Percentiles rank a stretch among this genome's conserved stretches.
Conservation (phyloP, 164 flowering plant species). For the Buxus sempervirens region DNA sequence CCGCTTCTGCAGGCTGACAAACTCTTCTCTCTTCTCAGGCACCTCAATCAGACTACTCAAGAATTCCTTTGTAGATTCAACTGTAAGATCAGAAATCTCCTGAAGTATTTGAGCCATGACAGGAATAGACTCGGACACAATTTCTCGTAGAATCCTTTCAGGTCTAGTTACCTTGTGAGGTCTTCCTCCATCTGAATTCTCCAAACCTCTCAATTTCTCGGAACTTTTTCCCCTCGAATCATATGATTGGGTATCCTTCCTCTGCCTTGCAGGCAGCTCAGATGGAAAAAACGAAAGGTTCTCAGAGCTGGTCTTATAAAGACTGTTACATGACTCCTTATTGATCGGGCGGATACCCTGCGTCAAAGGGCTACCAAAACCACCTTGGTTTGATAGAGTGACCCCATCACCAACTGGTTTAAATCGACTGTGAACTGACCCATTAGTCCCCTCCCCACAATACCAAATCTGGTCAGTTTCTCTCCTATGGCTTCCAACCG, state of each 20-base stretch:
- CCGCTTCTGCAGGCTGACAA: slow-evolving; percentile 48
- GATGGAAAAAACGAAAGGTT: slow-evolving; percentile 78
- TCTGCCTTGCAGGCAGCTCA: slow-evolving; percentile 80
- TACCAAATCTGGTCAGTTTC: slow-evolving; percentile 83
- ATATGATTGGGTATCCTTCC: slow-evolving; percentile 41
- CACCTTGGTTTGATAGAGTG: slow-evolving; percentile 48
- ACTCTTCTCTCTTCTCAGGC: slow-evolving; percentile 63
- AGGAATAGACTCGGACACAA: slow-evolving; percentile 61
- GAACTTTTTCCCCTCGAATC: slow-evolving; percentile 57
- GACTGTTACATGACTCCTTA: slow-evolving; percentile 44
- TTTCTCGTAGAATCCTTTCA: slow-evolving; percentile 59
- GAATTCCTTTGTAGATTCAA: slow-evolving; percentile 56
- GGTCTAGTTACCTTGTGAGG: slow-evolving; percentile 44
- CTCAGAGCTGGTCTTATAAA: slow-evolving; percentile 52
- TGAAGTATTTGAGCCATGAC: slow-evolving; percentile 51
- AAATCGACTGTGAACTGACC: slow-evolving; percentile 92
- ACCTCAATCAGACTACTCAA: slow-evolving; percentile 45
- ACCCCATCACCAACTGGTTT: slow-evolving; percentile 84
- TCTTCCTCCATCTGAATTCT: slow-evolving; percentile 44
- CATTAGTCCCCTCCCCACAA: slow-evolving; percentile 95
- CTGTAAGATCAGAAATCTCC: slow-evolving; percentile 55
- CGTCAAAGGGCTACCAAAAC: slow-evolving; percentile 32
- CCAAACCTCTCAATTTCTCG: slow-evolving; percentile 45
- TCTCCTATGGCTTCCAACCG: slow-evolving; percentile 53
- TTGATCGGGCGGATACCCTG: slow-evolving; percentile 34